Conservation (phyloP, 768 basidiomycete genomes). For the Tricholoma saponaceum region DNA sequence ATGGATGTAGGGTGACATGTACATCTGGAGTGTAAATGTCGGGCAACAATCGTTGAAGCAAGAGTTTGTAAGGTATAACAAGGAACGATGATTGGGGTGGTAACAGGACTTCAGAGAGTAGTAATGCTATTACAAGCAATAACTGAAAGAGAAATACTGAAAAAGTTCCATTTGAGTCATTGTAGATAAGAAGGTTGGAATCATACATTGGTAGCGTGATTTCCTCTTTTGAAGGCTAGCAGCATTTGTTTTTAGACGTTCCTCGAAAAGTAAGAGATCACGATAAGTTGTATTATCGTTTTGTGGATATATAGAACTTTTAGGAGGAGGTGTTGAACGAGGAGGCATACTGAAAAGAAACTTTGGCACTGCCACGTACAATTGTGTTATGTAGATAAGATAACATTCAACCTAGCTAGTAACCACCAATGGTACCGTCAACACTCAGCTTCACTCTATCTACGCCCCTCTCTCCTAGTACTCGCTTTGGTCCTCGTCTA, state of each 20-base stretch:
- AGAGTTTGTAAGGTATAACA: constrained; percentile 52
- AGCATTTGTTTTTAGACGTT: constrained; percentile 92
- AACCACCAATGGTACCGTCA: too few relatives aligned
- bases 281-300: constrained; percentile 78
- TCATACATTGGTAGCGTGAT: constrained; percentile 76
- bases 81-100: constrained; percentile 60
- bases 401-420: too few relatives aligned
- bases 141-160: constrained; percentile 77
- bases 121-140: constrained; percentile 60
- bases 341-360: too few relatives aligned
- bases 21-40: constrained; percentile 39
- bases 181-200: constrained; percentile 1
- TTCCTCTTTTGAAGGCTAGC: constrained; percentile 76
- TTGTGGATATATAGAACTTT: constrained; percentile 43
- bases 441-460: neutral
- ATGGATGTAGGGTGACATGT: constrained; percentile 57
- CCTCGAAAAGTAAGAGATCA: constrained; percentile 91
- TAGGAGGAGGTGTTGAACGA: constrained; percentile 34
- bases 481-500: neutral
- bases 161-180: neutral
- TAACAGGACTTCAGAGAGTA: constrained; percentile 73
- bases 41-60: constrained; percentile 49
- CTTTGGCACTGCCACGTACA: too few relatives aligned
- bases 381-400: too few relatives aligned
- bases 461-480: neutral